Evolutionary conservation across 495 filamentous ascomycete species (phyloP), one percentile per base, ranked within the genome.

Genomic region (Penicillium pancosmium): DNA sequence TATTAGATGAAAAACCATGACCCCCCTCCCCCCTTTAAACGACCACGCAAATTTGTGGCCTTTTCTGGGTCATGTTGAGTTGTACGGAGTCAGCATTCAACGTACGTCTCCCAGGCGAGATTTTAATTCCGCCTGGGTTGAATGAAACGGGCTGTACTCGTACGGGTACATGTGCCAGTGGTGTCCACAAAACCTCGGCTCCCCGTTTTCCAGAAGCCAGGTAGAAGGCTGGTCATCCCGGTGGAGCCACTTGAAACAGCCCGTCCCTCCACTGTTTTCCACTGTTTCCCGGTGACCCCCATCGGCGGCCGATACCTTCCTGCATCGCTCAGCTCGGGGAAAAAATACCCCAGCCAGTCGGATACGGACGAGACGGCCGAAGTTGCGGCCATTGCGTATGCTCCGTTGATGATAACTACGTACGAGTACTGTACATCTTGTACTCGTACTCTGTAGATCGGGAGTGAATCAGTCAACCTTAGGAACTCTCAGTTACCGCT

Each of bases 161-260:
- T 21, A 21, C 19, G 19, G 12, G 23, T 48, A 23, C 46, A 48
- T 48, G 46, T 48, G 19, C 19, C 1, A 21, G 19, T 2, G 46
- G 46, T 48, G 46, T 48, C 21, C 46, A 48, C 46, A 25, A 50
- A 38, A 55, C 64, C 64, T 64, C 64, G 64, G 64, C 54, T 56
- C 57, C 35, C 46, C 27, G 50, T 56, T 56, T 63, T 60, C 64
- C 56, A 58, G 61, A 59, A 67, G 52, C 27, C 47, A 36, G 27
- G 54, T 55, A 60, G 64, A 64, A 66, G 57, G 52, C 51, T 43
- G 46, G 21, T 27, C 9, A n/a, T 23, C 10, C 33, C 38, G 35
- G 64, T 67, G 64, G 61, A 64, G 40, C 51, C 41, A 31, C 44
- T 19, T 61, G 64, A 67, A 58, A 67, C 64, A 57, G 49, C 52